Base-by-base conservation (phyloP, 768 basidiomycete species). In the Coprinopsis cinerea region DNA sequence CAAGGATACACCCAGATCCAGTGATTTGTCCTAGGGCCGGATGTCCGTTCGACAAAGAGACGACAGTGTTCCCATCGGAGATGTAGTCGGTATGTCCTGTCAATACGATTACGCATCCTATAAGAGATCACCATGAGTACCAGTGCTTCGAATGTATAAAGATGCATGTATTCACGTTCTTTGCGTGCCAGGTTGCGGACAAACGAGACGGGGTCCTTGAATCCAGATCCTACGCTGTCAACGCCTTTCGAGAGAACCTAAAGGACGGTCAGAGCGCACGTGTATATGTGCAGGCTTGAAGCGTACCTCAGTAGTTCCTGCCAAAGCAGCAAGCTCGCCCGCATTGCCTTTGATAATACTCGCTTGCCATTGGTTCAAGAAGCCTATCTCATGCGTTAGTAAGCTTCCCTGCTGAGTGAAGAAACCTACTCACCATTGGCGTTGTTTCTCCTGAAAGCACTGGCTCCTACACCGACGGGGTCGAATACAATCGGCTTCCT, bases 341-440 rank as follows among this genome's bases (percentile, higher is more conserved):
- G 91, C 87, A 60, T 97, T 96, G 2, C 93, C 93, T 66, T 97
- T 97, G 66, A 97, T 93, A 18, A 95, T 87, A 15, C 86, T 84
- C 10, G 85, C 82, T 64, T 94, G 92, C 81, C 87, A 95, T 20
- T 70, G 66, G 51, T 85, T 70, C 17, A 95, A 66, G 11, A 95
- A 72, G 48, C 81, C 89, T 82, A 62, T 15, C 13, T 22, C 22
- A 36, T 20, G 11, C 24, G 24, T 6, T 28, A 28, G n/a, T 36
- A n/a, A 24, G 15, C 41, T 37, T n/a, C n/a, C n/a, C n/a, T n/a
- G n/a, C n/a, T n/a, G n/a, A n/a, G 30, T 20, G 17, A 37, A 18
- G 34, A 6, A 14, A 40, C 14, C 14, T 15, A 57, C 70, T 32
- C 55, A 85, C 87, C 75, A 46, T 73, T 71, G 2, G 85, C 82